Conservation (phyloP, 768 basidiomycete species). For the Phanerochaete sordida region DNA sequence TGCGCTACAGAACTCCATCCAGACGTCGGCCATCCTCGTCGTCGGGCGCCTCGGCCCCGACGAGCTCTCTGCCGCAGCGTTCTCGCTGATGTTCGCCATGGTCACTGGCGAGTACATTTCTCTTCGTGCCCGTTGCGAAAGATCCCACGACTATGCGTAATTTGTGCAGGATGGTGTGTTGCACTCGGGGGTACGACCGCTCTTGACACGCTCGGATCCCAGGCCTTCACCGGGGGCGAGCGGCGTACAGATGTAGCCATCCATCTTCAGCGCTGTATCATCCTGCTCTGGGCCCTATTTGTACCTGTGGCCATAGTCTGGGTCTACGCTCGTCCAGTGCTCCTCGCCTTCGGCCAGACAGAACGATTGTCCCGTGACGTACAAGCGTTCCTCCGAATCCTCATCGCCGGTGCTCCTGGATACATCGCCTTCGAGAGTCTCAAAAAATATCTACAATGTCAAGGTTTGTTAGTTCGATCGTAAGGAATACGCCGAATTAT, state of each 20-base stretch:
- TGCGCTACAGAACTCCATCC: conserved; percentile 70
- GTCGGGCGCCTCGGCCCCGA: conserved; percentile 66
- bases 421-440: conserved; percentile 75
- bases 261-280: conserved; percentile 66
- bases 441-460: conserved; percentile 79
- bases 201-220: conserved; percentile 74
- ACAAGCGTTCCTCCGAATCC: conserved; percentile 59
- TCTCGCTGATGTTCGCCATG: conserved; percentile 73
- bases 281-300: conserved; percentile 61
- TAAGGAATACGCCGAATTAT: background rate
- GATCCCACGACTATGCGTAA: conserved; percentile 43
- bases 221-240: conserved; percentile 66
- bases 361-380: conserved; percentile 53
- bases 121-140: conserved; percentile 24
- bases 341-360: conserved; percentile 63
- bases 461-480: conserved; percentile 42
- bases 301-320: conserved; percentile 62
- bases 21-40: conserved; percentile 61
- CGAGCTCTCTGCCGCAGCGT: conserved; percentile 68
- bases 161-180: conserved; percentile 62
- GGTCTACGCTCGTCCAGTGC: conserved; percentile 59
- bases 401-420: conserved; percentile 64
- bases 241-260: conserved; percentile 63
- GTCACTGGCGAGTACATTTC: conserved; percentile 64
- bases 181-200: conserved; percentile 79